Percentiles rank a stretch among this genome's conserved stretches.
These are phyloP conservation scores for Schizopora paradoxa DNA, from an alignment of 1,284 basidiomycete genomes.

Conservation along the genomic window DNA sequence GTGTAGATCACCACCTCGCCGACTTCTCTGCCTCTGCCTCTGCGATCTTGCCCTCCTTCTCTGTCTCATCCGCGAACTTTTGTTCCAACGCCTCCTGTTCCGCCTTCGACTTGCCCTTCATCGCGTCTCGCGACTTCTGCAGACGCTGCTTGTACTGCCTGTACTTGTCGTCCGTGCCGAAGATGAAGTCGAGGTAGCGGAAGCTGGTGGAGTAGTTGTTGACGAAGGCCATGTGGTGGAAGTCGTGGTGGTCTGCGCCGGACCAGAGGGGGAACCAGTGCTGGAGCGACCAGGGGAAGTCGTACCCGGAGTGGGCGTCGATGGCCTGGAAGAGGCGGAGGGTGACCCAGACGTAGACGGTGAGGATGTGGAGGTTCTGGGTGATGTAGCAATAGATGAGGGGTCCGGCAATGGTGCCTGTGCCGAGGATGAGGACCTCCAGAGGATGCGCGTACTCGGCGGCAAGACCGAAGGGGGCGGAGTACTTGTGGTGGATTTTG, in stretches of 20 bases:
- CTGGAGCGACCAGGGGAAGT: slow-evolving; percentile 97
- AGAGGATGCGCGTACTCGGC: slow-evolving; percentile 97
- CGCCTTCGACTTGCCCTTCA: slow-evolving; percentile 41
- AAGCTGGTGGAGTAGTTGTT: slow-evolving; percentile 92
- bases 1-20: background rate
- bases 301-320: slow-evolving; percentile 95
- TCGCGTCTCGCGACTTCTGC: slow-evolving; percentile 44
- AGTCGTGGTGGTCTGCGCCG: slow-evolving; percentile 97
- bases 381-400: slow-evolving; percentile 78
- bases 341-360: slow-evolving; percentile 92
- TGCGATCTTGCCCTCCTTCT: slow-evolving; percentile 66
- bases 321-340: slow-evolving; percentile 96
- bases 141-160: slow-evolving; percentile 66
- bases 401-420: slow-evolving; percentile 85
- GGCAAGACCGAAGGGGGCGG: slow-evolving; percentile 94
- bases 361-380: slow-evolving; percentile 79
- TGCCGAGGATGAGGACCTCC: slow-evolving; percentile 87
- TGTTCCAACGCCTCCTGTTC: slow-evolving; percentile 52
- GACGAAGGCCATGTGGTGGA: slow-evolving; percentile 89
- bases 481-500: slow-evolving; percentile 97
- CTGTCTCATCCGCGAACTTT: slow-evolving; percentile 55
- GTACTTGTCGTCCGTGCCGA: slow-evolving; percentile 87
- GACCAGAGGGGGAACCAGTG: slow-evolving; percentile 97
- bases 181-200: slow-evolving; percentile 85
- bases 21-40: slow-evolving; percentile 53